Base-by-base conservation (phyloP, 1,284 basidiomycete genomes). In the Irpex rosettiformis region DNA sequence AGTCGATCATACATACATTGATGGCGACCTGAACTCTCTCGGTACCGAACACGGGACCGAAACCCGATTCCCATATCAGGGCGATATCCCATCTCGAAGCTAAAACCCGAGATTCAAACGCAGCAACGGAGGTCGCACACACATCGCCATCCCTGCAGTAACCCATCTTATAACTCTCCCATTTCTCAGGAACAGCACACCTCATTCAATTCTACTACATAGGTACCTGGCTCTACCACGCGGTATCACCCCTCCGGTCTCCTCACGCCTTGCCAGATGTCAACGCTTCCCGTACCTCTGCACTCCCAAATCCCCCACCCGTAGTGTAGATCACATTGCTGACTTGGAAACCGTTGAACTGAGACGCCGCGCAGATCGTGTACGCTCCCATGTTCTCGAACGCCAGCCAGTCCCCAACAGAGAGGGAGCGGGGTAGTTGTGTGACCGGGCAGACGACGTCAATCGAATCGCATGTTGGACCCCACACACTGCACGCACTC, bases 371-470 rank as follows among this genome's bases (percentile, higher is more conserved):
- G 66, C 88, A 91, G 64, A 88, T 76, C 21, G 89, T 91, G 76
- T 92, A 92, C 24, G 88, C 89, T 42, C 89, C 89, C 89, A 92
- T 91, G 70, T 85, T 82, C 56, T 83, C 81, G 78, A 88, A 91
- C 48, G 82, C 83, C 21, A 92, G 76, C 89, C 89, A 92, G 71
- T 92, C 89, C n/a, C 88, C 89, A 21, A 89, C 84, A 64, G 78
- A 73, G 57, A 88, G 73, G 29, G 77, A 75, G 45, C 70, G 72
- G 2, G 87, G 86, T 54, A 89, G 75, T 58, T 68, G 67, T 25
- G 82, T 72, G 69, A 65, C 65, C 63, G 70, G 61, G 66, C 81
- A 79, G 18, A 89, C 85, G 66, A 83, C 87, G 75, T 91, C 89
- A 70, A 91, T 88, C 62, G 84, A 85, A 75, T 91, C 89, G 77